phyloP scores from a whole-genome alignment of 2,329 filamentous ascomycete genomes.

The Colletotrichum eremochloae region DNA sequence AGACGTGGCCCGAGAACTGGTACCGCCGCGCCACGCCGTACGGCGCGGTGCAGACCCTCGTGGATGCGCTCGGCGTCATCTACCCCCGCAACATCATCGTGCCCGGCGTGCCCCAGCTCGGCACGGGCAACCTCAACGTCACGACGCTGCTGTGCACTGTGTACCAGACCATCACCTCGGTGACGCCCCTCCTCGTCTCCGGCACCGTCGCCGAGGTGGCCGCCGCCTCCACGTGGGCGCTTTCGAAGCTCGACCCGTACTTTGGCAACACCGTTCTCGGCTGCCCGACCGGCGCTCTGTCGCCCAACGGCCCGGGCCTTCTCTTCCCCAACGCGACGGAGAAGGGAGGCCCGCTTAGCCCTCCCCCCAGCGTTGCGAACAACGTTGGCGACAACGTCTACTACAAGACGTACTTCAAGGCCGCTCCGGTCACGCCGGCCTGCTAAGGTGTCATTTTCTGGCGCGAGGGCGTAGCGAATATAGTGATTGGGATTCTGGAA shows the following conservation, averaged over 20 bases:
- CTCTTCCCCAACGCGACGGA: constrained; percentile 7
- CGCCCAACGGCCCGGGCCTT: constrained; percentile 16
- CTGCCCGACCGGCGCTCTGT: constrained; percentile 18
- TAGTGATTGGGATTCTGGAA: too few species aligned
- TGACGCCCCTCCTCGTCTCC: constrained; percentile 26
- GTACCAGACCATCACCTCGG: constrained; percentile 29
- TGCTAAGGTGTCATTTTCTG: not conserved
- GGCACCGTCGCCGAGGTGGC: constrained; percentile 25
- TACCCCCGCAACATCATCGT: constrained; percentile 29
- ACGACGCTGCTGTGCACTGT: constrained; percentile 27
- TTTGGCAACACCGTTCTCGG: constrained; percentile 28
- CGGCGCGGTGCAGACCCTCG: constrained; percentile 12
- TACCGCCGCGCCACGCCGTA: constrained; percentile 36
- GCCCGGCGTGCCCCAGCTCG: constrained; percentile 17
- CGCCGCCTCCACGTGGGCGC: constrained; percentile 23
- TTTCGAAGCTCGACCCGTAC: constrained; percentile 33
- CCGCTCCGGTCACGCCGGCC: constrained; percentile 17
- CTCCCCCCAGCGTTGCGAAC: constrained; percentile 18
- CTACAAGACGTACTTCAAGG: constrained; percentile 31
- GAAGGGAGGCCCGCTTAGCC: constrained; percentile 27
- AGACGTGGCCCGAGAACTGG: constrained; percentile 38
- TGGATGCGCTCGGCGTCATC: constrained; percentile 21
- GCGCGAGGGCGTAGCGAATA: too few species aligned
- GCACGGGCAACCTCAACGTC: constrained; percentile 27
- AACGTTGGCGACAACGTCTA: constrained; percentile 32